phyloP scores from a whole-genome alignment of 2,329 filamentous ascomycete species.

The Stagonosporopsis cucurbitacearum region DNA sequence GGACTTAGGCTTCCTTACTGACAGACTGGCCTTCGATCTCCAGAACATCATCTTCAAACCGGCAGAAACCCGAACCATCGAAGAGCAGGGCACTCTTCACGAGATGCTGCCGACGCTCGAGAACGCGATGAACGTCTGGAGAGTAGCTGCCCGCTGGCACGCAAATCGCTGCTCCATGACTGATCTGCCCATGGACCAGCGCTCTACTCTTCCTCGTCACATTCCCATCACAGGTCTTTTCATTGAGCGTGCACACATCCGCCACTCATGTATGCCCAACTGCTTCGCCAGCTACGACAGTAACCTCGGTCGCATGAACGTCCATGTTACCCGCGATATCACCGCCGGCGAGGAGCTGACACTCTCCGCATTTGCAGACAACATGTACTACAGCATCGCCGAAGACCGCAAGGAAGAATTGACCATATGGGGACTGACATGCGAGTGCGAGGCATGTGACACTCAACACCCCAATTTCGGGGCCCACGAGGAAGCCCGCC shows the following conservation, averaged over 20 bases:
- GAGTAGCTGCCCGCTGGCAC: constrained; percentile 23
- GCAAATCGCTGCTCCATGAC: constrained; percentile 11
- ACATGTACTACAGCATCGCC: constrained; percentile 16
- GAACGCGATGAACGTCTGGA: constrained; percentile 1
- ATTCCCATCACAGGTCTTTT: constrained; percentile 33
- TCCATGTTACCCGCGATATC: constrained; percentile 19
- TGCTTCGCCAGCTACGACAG: constrained; percentile 19
- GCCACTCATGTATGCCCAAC: constrained; percentile 33
- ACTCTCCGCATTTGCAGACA: constrained; percentile 6
- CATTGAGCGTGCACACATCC: constrained; percentile 41
- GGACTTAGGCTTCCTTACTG: not conserved
- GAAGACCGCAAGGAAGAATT: constrained; percentile 7
- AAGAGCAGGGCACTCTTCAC: not conserved
- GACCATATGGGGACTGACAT: constrained; percentile 4
- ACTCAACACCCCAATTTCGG: not conserved
- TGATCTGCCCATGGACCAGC: constrained; percentile 1
- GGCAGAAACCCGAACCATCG: not conserved
- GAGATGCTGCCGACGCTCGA: not conserved
- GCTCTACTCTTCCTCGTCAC: not conserved
- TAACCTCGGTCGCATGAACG: constrained; percentile 13
- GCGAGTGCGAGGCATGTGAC: constrained; percentile 22
- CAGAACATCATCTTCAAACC: constrained; percentile 1
- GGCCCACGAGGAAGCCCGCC: constrained; percentile 10
- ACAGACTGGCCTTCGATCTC: not conserved
- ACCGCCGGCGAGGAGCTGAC: constrained; percentile 17